Percentiles rank a stretch among this genome's conserved stretches.
These are phyloP conservation scores for Papiliotrema laurentii DNA, from an alignment of 1,284 basidiomycete species.

Conservation along the genomic window DNA sequence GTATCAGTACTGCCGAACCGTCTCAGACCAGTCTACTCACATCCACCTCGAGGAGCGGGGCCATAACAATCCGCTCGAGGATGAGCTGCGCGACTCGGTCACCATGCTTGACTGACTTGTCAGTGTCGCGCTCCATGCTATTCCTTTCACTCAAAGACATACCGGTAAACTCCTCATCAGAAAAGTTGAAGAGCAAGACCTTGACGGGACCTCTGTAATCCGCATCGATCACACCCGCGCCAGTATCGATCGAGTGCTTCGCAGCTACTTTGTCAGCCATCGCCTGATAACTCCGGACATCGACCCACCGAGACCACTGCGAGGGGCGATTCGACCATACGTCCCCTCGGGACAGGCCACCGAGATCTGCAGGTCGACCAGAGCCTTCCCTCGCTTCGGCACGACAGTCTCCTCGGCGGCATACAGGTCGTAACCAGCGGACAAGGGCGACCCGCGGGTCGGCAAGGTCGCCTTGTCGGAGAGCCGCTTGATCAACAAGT, in stretches of 20 bases:
- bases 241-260: conserved; percentile 97
- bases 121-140: conserved; percentile 1
- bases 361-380: conserved; percentile 89
- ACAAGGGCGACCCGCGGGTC: conserved; percentile 76
- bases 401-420: conserved; percentile 72
- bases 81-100: conserved; percentile 95
- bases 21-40: conserved; percentile 50
- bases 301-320: conserved; percentile 80
- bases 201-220: conserved; percentile 93
- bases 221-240: conserved; percentile 94
- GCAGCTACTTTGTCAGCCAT: conserved; percentile 59
- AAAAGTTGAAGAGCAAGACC: conserved; percentile 89
- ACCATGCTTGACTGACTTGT: conserved; percentile 71
- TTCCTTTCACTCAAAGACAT: conserved; percentile 23
- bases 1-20: background rate
- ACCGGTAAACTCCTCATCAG: conserved; percentile 85
- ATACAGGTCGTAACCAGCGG: conserved; percentile 96
- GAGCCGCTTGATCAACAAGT: conserved; percentile 77
- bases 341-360: conserved; percentile 92
- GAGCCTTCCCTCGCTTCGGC: conserved; percentile 80
- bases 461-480: conserved; percentile 80
- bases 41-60: conserved; percentile 79
- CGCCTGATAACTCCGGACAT: background rate
- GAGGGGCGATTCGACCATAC: conserved; percentile 93
- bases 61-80: conserved; percentile 83